Percentiles rank a stretch among this genome's conserved stretches.
These are phyloP conservation scores for Cytidiella melzeri DNA, from an alignment of 768 basidiomycete genomes.

Conservation along the genomic window DNA sequence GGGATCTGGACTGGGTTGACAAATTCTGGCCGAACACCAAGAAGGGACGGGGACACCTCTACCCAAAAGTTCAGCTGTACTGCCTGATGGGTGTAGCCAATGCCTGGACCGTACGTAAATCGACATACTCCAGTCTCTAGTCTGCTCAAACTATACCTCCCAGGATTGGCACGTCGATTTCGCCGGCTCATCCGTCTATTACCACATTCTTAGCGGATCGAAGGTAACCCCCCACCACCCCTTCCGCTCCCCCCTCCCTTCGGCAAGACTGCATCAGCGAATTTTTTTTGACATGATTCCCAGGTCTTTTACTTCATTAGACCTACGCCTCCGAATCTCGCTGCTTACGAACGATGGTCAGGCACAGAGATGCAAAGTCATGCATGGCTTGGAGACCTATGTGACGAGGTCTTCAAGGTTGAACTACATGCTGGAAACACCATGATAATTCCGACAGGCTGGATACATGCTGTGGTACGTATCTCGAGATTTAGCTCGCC, in stretches of 20 bases:
- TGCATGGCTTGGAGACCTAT: constrained; percentile 90
- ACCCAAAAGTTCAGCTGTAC: constrained; percentile 93
- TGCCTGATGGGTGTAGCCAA: constrained; percentile 93
- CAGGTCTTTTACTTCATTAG: constrained; percentile 94
- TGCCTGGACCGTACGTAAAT: constrained; percentile 85
- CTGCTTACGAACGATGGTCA: constrained; percentile 91
- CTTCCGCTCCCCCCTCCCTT: too few species aligned
- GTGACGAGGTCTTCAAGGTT: constrained; percentile 86
- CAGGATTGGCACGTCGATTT: constrained; percentile 99
- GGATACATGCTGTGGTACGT: constrained; percentile 95
- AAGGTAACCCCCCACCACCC: constrained; percentile 48
- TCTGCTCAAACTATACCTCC: too few species aligned
- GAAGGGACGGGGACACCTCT: constrained; percentile 61
- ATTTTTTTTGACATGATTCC: neutral
- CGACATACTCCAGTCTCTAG: too few species aligned
- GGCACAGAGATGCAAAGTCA: constrained; percentile 84
- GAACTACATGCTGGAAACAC: constrained; percentile 74
- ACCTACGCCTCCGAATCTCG: constrained; percentile 79
- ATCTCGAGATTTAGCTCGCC: constrained; percentile 5
- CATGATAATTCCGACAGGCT: constrained; percentile 93
- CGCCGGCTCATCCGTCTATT: constrained; percentile 96
- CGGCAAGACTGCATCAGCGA: neutral
- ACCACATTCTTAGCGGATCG: constrained; percentile 81
- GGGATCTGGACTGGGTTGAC: constrained; percentile 96
- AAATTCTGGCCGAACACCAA: constrained; percentile 85